Base-by-base conservation (phyloP, 2,329 filamentous ascomycete genomes). In the Clarireedia hainanense region DNA sequence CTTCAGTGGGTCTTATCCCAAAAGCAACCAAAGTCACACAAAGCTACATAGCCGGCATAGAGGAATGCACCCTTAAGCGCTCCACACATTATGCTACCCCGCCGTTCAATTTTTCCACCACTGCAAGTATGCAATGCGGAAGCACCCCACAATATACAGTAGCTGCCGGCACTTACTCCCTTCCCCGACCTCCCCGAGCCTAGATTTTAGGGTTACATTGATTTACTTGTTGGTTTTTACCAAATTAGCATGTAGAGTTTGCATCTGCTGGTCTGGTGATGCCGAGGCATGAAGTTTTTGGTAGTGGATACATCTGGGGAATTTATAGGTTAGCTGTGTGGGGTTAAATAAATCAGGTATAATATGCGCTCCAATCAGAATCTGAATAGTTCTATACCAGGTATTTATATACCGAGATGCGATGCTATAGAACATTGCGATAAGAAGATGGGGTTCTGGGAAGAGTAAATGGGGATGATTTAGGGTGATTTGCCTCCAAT, bases 341-440 rank as follows among this genome's bases (percentile, higher is more conserved):
- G 42, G 48, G 43, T 40, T 34, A 6, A 39, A n/a, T 14, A 34
- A 20, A 23, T 10, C 7, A 47, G 17, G 23, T 27, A 20, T 2
- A 20, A 20, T 20, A 53, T 48, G 51, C 51, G 51, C 51, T 48
- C 51, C 51, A 53, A 53, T 53, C 10, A 39, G 37, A 23, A 30
- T 15, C 15, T 5, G 37, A 7, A 2, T 20, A 20, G 20, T 20
- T 20, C 3, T 30, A 10, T 40, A 2, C 37, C 14, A 14, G 10
- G 37, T 10, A 14, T 40, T 40, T 40, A n/a, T 17, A 40, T 40
- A 40, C 15, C 15, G 37, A 17, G 37, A 40, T n/a, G 17, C 6
- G 15, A 15, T 17, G 37, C 37, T 10, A 6, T 40, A 40, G 37
- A 40, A 40, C 15, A 14, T 30, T 10, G 27, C 27, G 7, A 30